These are phyloP conservation scores for Fusarium sp. DNA, from an alignment of 2,329 filamentous ascomycete species.

Conservation along the genomic window DNA sequence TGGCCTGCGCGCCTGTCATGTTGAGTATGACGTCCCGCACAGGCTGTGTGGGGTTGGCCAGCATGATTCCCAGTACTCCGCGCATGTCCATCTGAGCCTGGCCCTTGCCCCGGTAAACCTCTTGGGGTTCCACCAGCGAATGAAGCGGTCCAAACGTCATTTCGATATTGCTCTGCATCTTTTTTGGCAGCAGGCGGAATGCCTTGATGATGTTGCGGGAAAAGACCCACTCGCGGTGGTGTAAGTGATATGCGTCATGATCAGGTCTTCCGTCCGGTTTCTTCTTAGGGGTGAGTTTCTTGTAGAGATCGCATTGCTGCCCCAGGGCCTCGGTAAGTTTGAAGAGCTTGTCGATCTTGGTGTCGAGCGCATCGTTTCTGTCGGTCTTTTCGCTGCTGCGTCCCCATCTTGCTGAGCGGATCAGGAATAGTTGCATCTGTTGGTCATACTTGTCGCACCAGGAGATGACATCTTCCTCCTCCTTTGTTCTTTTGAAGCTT, in stretches of 20 bases:
- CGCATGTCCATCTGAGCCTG: neutral
- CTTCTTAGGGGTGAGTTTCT: neutral
- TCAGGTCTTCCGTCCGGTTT: neutral
- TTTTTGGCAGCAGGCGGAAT: neutral
- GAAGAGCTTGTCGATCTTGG: neutral
- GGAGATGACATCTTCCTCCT: neutral
- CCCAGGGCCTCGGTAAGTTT: neutral
- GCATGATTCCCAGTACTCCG: neutral
- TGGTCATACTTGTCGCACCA: neutral
- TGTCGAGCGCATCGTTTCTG: neutral
- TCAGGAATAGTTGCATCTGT: neutral
- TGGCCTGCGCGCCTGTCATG: neutral
- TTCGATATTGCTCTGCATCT: neutral
- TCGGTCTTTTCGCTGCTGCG: neutral
- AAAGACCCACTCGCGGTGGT: neutral
- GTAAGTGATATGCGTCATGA: neutral
- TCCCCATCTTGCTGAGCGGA: neutral
- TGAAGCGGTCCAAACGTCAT: neutral
- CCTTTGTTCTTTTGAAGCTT: neutral
- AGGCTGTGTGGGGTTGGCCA: neutral
- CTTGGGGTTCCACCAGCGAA: neutral
- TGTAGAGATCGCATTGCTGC: neutral
- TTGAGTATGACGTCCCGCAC: neutral
- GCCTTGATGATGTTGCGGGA: neutral
- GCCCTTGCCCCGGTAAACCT: neutral